A percentile compares a stretch with the other conserved stretches of the same genome.
These are phyloP conservation scores for Solanum arcanum DNA, from an alignment of 257 asterid genomes.

Conservation along the genomic window DNA sequence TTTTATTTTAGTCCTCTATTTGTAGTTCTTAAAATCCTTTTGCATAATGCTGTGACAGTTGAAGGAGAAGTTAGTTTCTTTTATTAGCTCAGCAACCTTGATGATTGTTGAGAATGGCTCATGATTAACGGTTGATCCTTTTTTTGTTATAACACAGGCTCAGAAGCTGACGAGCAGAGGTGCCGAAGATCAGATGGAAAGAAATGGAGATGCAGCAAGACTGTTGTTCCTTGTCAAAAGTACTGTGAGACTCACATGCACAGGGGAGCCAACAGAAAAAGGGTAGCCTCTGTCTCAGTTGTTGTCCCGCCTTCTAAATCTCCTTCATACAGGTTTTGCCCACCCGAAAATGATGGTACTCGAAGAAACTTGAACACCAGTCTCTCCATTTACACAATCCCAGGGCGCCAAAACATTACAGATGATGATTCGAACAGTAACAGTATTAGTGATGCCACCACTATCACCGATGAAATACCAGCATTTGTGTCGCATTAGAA, in stretches of 20 bases:
- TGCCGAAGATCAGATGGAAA: conserved; percentile 77
- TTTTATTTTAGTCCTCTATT: background rate
- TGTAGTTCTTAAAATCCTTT: background rate
- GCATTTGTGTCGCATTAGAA: conserved; percentile 6
- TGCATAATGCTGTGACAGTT: background rate
- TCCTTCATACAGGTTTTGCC: background rate
- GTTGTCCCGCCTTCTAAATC: background rate
- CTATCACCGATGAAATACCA: conserved; percentile 30
- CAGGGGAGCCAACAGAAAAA: conserved; percentile 42
- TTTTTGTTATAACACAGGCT: background rate
- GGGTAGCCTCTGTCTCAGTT: conserved; percentile 4
- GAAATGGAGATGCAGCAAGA: conserved; percentile 56
- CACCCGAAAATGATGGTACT: conserved; percentile 2
- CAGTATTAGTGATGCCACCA: conserved; percentile 56
- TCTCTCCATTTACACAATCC: conserved; percentile 21
- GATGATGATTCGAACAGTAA: conserved; percentile 10
- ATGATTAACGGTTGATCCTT: background rate
- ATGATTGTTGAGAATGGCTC: background rate
- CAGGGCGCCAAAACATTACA: conserved; percentile 6
- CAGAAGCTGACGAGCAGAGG: conserved; percentile 23
- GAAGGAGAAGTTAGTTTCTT: background rate
- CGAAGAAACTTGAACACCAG: conserved; percentile 35
- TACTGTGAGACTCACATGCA: conserved; percentile 55
- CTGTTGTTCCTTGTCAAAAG: conserved; percentile 30
- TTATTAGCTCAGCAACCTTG: background rate